phyloP scores from a whole-genome alignment of 1,284 basidiomycete genomes.

The Thelephora terrestris region DNA sequence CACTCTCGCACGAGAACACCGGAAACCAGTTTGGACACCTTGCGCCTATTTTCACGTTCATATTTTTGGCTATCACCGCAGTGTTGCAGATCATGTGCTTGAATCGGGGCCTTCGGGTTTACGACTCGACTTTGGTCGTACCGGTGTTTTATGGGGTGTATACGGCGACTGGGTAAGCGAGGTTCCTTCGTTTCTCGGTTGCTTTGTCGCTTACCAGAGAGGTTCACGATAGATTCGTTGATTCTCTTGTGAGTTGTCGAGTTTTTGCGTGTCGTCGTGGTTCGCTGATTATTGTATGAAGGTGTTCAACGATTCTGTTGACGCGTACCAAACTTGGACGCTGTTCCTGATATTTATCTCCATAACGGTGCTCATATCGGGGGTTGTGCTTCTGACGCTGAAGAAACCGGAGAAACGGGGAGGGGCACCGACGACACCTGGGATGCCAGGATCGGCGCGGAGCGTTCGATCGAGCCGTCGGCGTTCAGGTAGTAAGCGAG shows the following conservation, averaged over 20 bases:
- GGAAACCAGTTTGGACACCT: slow-evolving; percentile 82
- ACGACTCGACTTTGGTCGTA: slow-evolving; percentile 68
- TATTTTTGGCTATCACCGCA: slow-evolving; percentile 71
- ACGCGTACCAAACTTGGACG: slow-evolving; percentile 76
- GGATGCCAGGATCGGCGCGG: slow-evolving; percentile 10
- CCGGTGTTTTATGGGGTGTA: slow-evolving; percentile 67
- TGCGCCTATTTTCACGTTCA: slow-evolving; percentile 74
- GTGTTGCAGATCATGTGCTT: slow-evolving; percentile 86
- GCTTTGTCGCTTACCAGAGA: slow-evolving; percentile 1
- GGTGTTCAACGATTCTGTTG: slow-evolving; percentile 76
- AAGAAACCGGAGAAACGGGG: slow-evolving; percentile 58
- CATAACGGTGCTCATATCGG: slow-evolving; percentile 75
- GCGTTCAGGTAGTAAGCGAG: slow-evolving; percentile 9
- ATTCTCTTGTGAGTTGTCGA: slow-evolving; percentile 39
- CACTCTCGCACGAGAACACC: slow-evolving; percentile 63
- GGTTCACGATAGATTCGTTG: slow-evolving; percentile 39
- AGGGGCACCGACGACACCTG: slow-evolving; percentile 11
- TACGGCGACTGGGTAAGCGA: slow-evolving; percentile 47
- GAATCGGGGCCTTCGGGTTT: slow-evolving; percentile 75
- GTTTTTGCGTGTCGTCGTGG: slow-evolving; percentile 23
- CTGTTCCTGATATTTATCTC: slow-evolving; percentile 81
- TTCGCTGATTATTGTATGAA: slow-evolving; percentile 10
- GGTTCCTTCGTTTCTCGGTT: not conserved
- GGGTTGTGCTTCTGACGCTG: slow-evolving; percentile 78
- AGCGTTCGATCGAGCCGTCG: slow-evolving; percentile 10